A percentile compares a stretch with the other conserved stretches of the same genome.
Evolutionary conservation across 2,329 filamentous ascomycete species (phyloP).

Genomic region (Tolypocladium paradoxum): DNA sequence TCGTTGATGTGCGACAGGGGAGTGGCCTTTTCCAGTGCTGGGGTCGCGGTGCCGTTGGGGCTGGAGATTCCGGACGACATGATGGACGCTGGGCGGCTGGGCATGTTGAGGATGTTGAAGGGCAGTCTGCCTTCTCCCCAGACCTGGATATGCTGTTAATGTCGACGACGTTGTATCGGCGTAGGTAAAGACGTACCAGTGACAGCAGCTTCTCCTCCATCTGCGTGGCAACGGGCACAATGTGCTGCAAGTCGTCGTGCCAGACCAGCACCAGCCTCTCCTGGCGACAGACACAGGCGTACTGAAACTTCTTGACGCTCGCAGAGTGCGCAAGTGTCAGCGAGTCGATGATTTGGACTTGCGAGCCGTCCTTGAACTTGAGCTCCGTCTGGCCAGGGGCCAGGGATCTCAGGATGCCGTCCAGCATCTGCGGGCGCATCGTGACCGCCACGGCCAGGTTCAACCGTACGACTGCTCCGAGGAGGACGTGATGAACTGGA

Average conservation of each 20-base stretch:
- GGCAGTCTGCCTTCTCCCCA: slow-evolving; percentile 12
- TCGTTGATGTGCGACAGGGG: slow-evolving; percentile 7
- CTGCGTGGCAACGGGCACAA: slow-evolving; percentile 24
- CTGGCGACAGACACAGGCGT: slow-evolving; percentile 29
- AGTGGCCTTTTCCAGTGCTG: slow-evolving; percentile 8
- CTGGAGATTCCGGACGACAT: slow-evolving; percentile 8
- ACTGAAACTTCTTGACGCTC: slow-evolving; percentile 30
- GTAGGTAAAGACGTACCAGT: slow-evolving; percentile 5
- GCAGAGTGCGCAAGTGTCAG: slow-evolving; percentile 25
- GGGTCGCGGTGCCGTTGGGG: slow-evolving; percentile 8
- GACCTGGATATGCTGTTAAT: slow-evolving; percentile 7
- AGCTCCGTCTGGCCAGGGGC: slow-evolving; percentile 30
- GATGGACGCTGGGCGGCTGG: slow-evolving; percentile 7
- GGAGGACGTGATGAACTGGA: slow-evolving; percentile 23
- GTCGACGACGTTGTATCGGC: not conserved
- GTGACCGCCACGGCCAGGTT: slow-evolving; percentile 36
- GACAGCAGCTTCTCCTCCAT: slow-evolving; percentile 22
- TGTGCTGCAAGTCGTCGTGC: slow-evolving; percentile 29
- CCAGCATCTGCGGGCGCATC: slow-evolving; percentile 35
- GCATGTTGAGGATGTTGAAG: slow-evolving; percentile 8
- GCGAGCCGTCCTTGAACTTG: slow-evolving; percentile 27
- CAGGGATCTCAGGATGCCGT: slow-evolving; percentile 30
- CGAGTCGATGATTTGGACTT: slow-evolving; percentile 33
- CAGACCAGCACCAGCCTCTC: slow-evolving; percentile 31
- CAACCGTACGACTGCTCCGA: slow-evolving; percentile 30